Conservation (phyloP, 2,329 filamentous ascomycete species). For the Diplocarpon rosae region DNA sequence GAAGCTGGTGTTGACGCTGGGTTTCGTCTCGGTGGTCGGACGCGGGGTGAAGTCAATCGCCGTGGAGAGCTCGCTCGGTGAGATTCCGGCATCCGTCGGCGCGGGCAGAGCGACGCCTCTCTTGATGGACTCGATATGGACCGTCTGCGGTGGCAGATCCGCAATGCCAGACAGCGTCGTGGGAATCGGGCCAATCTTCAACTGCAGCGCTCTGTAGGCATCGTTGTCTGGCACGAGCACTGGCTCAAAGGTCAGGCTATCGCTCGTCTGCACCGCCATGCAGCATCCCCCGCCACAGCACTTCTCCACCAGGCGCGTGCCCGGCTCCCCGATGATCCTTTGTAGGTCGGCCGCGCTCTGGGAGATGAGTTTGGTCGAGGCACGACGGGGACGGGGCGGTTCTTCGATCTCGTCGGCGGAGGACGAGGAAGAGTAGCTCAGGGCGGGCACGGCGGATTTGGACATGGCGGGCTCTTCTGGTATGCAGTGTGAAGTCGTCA, state of each 20-base stretch:
- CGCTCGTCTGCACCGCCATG: slow-evolving; percentile 36
- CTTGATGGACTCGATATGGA: slow-evolving; percentile 54
- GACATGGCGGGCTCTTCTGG: slow-evolving; percentile 23
- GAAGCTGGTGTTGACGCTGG: slow-evolving; percentile 42
- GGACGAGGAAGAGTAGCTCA: slow-evolving; percentile 52
- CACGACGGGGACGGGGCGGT: slow-evolving; percentile 45
- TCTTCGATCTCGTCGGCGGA: slow-evolving; percentile 37
- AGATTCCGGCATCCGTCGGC: slow-evolving; percentile 37
- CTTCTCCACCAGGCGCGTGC: slow-evolving; percentile 47
- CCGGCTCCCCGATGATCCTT: slow-evolving; percentile 53
- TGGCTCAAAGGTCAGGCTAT: slow-evolving; percentile 40
- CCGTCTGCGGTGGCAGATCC: slow-evolving; percentile 63
- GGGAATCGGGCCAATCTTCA: slow-evolving; percentile 67
- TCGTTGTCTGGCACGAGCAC: slow-evolving; percentile 63
- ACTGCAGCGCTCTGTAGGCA: slow-evolving; percentile 67
- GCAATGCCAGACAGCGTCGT: slow-evolving; percentile 60
- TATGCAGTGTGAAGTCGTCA: slow-evolving; percentile 25
- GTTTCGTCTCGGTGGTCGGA: slow-evolving; percentile 5
- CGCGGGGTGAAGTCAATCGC: slow-evolving; percentile 26
- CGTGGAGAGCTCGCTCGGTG: slow-evolving; percentile 25
- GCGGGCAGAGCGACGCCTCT: slow-evolving; percentile 29
- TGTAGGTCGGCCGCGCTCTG: slow-evolving; percentile 52
- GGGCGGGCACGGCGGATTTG: slow-evolving; percentile 46
- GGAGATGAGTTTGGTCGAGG: slow-evolving; percentile 57
- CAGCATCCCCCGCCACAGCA: slow-evolving; percentile 58